These are phyloP conservation scores for Cyberlindnera bimundalis DNA, from an alignment of 805 yeast genomes.

Conservation along the genomic window DNA sequence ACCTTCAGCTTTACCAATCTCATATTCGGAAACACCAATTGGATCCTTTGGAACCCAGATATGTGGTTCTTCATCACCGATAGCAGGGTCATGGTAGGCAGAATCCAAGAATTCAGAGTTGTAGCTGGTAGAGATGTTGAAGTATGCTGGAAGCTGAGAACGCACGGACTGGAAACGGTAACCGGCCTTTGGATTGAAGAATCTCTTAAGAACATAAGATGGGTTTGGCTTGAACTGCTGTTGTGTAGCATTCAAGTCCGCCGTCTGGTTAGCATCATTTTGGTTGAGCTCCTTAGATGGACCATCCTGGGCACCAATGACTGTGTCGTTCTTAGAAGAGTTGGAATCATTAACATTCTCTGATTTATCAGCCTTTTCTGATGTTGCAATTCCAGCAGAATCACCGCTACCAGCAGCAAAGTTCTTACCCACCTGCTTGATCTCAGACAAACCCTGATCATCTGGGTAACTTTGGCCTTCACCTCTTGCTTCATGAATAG, in stretches of 20 bases:
- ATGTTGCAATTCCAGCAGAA: constrained; percentile 28
- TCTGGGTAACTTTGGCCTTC: constrained; percentile 51
- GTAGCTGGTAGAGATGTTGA: constrained; percentile 33
- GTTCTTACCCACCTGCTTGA: constrained; percentile 45
- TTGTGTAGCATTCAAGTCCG: constrained; percentile 16
- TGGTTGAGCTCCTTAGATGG: constrained; percentile 12
- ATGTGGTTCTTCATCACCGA: constrained; percentile 53
- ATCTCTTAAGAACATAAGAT: constrained; percentile 26
- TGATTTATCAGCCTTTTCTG: constrained; percentile 16
- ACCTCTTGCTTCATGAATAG: constrained; percentile 35
- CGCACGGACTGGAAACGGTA: constrained; percentile 47
- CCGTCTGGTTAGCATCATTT: constrained; percentile 26
- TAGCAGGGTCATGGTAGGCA: constrained; percentile 54
- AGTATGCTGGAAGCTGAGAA: constrained; percentile 33
- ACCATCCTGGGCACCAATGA: constrained; percentile 27
- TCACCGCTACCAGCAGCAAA: constrained; percentile 24
- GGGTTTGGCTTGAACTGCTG: constrained; percentile 21
- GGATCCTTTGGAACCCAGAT: constrained; percentile 72
- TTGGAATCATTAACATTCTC: constrained; percentile 27
- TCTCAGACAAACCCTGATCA: constrained; percentile 65
- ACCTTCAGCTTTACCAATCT: constrained; percentile 53
- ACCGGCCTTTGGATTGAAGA: constrained; percentile 38
- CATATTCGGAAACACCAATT: constrained; percentile 60
- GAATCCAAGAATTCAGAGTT: constrained; percentile 29
- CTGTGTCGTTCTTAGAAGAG: constrained; percentile 29